These are phyloP conservation scores for Hymenoscyphus repandus DNA, from an alignment of 2,329 filamentous ascomycete species.

Conservation along the genomic window DNA sequence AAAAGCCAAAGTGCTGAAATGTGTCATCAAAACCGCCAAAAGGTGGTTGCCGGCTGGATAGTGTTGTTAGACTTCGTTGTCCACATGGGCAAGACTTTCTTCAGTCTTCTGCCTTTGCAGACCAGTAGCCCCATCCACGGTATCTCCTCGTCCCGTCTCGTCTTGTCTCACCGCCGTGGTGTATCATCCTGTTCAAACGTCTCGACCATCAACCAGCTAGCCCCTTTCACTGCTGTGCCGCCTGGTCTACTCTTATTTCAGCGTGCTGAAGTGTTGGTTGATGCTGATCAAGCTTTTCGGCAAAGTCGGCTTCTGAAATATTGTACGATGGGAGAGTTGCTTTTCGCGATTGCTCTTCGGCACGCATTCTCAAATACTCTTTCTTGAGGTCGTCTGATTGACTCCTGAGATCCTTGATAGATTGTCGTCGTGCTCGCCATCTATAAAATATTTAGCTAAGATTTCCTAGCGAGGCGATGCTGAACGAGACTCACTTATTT, in stretches of 20 bases:
- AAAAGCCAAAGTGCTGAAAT: no score
- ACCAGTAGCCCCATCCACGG: no score
- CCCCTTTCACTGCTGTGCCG: not conserved
- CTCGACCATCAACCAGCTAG: not conserved
- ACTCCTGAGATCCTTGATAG: not conserved
- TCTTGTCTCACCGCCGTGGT: no score
- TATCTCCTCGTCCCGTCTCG: no score
- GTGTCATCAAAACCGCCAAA: no score
- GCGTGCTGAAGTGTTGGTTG: not conserved
- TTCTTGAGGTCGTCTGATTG: not conserved
- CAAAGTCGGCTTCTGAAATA: not conserved
- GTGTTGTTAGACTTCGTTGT: no score
- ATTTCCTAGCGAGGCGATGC: not conserved
- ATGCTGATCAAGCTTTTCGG: not conserved
- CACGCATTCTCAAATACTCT: not conserved
- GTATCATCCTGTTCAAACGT: no score
- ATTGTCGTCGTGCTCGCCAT: not conserved
- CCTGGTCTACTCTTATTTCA: not conserved
- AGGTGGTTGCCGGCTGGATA: no score
- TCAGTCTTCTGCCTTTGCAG: no score
- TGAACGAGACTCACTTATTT: not conserved
- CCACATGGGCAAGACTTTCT: no score
- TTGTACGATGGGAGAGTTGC: not conserved
- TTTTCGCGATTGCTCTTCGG: not conserved
- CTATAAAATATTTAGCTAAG: not conserved